Evolutionary conservation across 768 basidiomycete genomes (phyloP).

Genomic region (Trametes villosa): DNA sequence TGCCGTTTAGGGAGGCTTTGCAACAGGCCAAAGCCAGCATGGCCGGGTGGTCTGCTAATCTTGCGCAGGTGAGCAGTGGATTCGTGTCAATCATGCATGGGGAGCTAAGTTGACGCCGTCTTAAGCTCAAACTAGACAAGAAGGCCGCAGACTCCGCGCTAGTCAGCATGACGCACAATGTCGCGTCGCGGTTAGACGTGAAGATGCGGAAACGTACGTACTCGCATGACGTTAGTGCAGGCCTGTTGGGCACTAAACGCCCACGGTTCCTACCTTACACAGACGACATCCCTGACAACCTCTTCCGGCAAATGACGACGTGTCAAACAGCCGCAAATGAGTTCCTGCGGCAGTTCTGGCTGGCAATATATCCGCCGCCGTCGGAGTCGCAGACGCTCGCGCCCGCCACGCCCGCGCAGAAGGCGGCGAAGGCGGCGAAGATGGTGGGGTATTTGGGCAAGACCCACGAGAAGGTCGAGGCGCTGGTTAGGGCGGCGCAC

Average conservation of each 20-base stretch:
- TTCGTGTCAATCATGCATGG: not conserved
- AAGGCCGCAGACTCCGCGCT: constrained; percentile 72
- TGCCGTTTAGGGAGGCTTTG: constrained; percentile 54
- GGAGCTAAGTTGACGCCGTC: not conserved
- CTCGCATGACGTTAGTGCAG: too few species aligned
- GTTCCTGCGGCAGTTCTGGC: constrained; percentile 96
- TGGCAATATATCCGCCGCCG: constrained; percentile 77
- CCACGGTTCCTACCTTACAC: not conserved
- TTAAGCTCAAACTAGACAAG: constrained; percentile 68
- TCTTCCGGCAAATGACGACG: constrained; percentile 83
- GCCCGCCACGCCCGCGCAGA: constrained; percentile 64
- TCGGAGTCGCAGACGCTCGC: constrained; percentile 57
- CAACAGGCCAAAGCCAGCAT: constrained; percentile 52
- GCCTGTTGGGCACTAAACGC: not conserved
- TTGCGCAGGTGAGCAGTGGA: constrained; percentile 55
- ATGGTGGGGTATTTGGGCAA: constrained; percentile 85
- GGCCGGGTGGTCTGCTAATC: constrained; percentile 57
- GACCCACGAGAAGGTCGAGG: constrained; percentile 82
- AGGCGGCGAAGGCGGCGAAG: constrained; percentile 77
- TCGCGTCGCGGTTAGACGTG: constrained; percentile 70
- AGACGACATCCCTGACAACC: constrained; percentile 81
- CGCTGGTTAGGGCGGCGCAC: constrained; percentile 67
- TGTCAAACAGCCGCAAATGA: constrained; percentile 95
- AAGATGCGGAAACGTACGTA: constrained; percentile 65
- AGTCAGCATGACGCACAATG: constrained; percentile 77